phyloP scores from a whole-genome alignment of 169 alveolate species.

The Cryptosporidium sp. region DNA sequence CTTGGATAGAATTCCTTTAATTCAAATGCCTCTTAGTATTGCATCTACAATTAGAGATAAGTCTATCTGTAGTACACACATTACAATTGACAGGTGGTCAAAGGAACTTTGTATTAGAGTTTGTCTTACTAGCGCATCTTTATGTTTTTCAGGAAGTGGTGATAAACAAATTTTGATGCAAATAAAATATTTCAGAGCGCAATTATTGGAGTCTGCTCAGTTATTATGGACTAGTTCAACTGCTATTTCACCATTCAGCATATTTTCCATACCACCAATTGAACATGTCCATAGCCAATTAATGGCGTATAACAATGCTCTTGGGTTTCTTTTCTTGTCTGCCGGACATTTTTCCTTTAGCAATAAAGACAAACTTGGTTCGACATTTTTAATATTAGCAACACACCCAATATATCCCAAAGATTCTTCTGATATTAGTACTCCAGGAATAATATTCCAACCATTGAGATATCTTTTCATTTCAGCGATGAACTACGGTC shows the following conservation, averaged over 20 bases:
- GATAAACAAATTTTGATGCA: constrained; percentile 36
- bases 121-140: constrained; percentile 33
- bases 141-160: constrained; percentile 67
- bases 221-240: constrained; percentile 72
- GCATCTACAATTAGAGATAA: constrained; percentile 66
- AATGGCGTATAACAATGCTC: constrained; percentile 74
- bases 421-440: constrained; percentile 56
- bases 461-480: constrained; percentile 58
- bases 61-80: constrained; percentile 35
- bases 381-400: constrained; percentile 57
- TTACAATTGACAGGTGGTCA: constrained; percentile 69
- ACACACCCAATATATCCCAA: constrained; percentile 63
- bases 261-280: constrained; percentile 66
- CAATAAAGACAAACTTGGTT: constrained; percentile 13
- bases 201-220: constrained; percentile 54
- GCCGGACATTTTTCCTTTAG: constrained; percentile 53
- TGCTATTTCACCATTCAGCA: constrained; percentile 67
- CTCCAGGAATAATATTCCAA: constrained; percentile 75
- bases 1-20: constrained; percentile 43
- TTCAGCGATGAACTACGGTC: constrained; percentile 3
- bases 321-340: constrained; percentile 67
- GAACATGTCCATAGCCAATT: constrained; percentile 67
- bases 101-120: constrained; percentile 58
- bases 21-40: constrained; percentile 59
- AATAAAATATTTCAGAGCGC: constrained; percentile 48